Base-by-base conservation (phyloP, 495 filamentous ascomycete genomes). In the Cryomyces antarcticus region DNA sequence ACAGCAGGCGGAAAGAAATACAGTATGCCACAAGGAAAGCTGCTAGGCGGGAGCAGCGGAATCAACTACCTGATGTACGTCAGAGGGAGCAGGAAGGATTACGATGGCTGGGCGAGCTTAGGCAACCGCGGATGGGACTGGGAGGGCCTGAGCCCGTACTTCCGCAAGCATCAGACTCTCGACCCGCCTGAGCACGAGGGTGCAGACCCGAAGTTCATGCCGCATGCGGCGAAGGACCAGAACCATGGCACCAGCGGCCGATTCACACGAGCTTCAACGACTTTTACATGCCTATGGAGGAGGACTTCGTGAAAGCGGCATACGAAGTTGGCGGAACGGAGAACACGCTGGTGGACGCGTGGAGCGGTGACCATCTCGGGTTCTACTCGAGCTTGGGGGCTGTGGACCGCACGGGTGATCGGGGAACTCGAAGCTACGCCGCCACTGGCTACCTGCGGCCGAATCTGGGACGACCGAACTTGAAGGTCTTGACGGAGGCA, bases 1-100 rank as follows among this genome's bases (percentile, higher is more conserved):
- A 13, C 9, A 10, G 33, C 33, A 10, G 33, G 33, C 9, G 27
- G 27, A 7, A 39, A 56, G 28, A 52, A 43, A 7, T 49, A 68
- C 5, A 47, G 55, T 7, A 62, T 56, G 37, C 45, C 46, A 7
- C 50, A 61, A 30, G 66, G 66, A 5, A 62, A 57, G 37, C 55
- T 63, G 7, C 46, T 70, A 7, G 63, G 67, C 1, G 64, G 67
- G 5, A 61, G 55, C 11, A 65, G 61, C 46, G 63, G 58, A 0
- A 47, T 44, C 5, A 48, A 48, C 31, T 40, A 41, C 12, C 27
- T 48, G n/a, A 47, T 43, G 37, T 54, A 52, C 40, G 51, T 52
- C 11, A 37, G 52, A 12, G 49, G 50, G 4, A 47, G 39, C 7
- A 46, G 37, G 31, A 43, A 13, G 11, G 53, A 54, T 28, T 49